A percentile compares a stretch with the other conserved stretches of the same genome.
Evolutionary conservation across 257 asterid genomes (phyloP).

Genomic region (Buddleja alternifolia): DNA sequence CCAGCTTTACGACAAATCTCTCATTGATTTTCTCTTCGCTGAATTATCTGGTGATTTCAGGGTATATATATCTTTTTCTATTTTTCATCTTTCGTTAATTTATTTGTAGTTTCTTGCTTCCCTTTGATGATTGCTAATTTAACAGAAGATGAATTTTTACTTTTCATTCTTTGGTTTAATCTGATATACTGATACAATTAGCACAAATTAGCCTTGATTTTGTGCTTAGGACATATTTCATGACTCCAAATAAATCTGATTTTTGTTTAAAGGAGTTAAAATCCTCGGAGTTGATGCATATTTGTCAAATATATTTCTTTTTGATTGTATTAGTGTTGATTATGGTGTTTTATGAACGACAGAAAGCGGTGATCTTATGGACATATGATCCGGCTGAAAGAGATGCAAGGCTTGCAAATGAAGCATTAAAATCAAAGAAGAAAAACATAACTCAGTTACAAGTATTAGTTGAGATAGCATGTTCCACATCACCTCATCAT

Average conservation of each 20-base stretch:
- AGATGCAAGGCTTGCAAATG: constrained; percentile 76
- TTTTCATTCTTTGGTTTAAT: background rate
- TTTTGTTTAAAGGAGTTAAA: background rate
- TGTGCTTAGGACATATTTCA: background rate
- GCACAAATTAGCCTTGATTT: background rate
- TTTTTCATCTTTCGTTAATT: background rate
- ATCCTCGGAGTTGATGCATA: background rate
- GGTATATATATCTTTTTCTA: constrained; percentile 40
- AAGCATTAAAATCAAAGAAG: constrained; percentile 56
- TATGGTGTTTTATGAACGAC: constrained; percentile 13
- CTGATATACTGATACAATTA: background rate
- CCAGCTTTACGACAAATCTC: constrained; percentile 60
- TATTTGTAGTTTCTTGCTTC: background rate
- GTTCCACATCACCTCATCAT: constrained; percentile 77
- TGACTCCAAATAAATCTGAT: background rate
- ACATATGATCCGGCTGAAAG: constrained; percentile 73
- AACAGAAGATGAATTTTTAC: no score
- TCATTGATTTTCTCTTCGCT: constrained; percentile 47
- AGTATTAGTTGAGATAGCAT: constrained; percentile 77
- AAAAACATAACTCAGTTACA: constrained; percentile 56
- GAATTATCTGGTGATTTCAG: constrained; percentile 82
- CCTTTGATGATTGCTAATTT: no score
- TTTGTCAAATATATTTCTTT: no score
- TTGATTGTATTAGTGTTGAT: constrained; percentile 19
- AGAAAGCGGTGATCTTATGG: constrained; percentile 82